A percentile compares a stretch with the other conserved stretches of the same genome.
Evolutionary conservation across 768 basidiomycete genomes (phyloP).

Genomic region (Megacollybia marginata): DNA sequence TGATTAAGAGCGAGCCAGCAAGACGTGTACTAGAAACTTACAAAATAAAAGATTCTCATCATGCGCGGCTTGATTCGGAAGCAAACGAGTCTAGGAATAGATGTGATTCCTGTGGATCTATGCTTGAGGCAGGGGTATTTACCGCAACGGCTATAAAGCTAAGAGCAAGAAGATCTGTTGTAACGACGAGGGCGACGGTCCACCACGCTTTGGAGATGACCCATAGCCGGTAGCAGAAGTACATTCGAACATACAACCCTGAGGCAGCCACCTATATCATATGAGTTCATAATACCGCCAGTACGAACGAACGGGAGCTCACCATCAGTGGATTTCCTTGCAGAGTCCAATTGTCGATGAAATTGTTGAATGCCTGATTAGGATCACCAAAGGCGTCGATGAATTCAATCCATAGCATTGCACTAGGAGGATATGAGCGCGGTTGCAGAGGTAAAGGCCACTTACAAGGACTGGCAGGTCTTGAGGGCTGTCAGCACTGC

Average conservation of each 20-base stretch:
- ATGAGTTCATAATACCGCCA: too few species aligned
- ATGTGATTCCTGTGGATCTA: too few species aligned
- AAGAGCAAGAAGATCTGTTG: background rate
- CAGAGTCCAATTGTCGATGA: constrained; percentile 2
- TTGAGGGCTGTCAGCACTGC: background rate
- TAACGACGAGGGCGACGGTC: background rate
- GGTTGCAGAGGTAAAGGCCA: background rate
- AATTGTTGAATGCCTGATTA: constrained; percentile 1
- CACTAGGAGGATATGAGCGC: background rate
- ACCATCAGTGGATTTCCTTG: constrained; percentile 5
- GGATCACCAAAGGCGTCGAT: background rate
- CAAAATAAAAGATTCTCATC: too few species aligned
- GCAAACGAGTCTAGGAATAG: too few species aligned
- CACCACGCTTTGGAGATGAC: constrained; percentile 4
- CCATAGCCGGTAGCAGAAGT: constrained; percentile 2
- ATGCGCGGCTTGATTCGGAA: too few species aligned
- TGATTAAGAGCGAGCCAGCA: too few species aligned
- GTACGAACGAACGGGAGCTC: too few species aligned
- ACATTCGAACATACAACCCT: constrained; percentile 4
- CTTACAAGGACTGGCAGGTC: background rate
- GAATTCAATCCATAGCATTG: background rate
- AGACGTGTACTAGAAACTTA: too few species aligned
- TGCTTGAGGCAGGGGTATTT: background rate
- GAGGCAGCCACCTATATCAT: background rate
- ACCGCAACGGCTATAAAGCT: background rate